phyloP scores from a whole-genome alignment of 768 basidiomycete genomes.

The Boletus patriciae region DNA sequence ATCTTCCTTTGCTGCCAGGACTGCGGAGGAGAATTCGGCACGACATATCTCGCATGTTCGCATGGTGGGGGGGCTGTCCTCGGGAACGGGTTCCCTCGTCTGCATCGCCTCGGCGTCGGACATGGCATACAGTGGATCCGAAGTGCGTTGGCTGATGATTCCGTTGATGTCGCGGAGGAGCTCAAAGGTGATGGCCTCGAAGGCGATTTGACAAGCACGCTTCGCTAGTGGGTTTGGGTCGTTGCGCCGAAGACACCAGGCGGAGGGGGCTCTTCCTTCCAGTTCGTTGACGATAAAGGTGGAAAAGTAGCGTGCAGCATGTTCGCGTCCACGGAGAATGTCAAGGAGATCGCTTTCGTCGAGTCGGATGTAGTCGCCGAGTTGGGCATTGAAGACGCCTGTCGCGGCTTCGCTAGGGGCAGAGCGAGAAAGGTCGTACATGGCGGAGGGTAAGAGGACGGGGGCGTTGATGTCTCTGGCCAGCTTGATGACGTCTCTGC shows the following conservation, averaged over 20 bases:
- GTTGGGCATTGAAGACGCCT: constrained; percentile 45
- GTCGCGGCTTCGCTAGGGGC: constrained; percentile 59
- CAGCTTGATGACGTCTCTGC: constrained; percentile 65
- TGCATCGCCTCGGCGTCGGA: constrained; percentile 68
- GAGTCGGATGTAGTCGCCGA: constrained; percentile 39
- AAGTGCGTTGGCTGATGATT: constrained; percentile 60
- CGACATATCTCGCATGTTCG: constrained; percentile 67
- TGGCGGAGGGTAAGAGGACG: constrained; percentile 69
- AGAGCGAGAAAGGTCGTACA: constrained; percentile 76
- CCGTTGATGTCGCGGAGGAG: constrained; percentile 74
- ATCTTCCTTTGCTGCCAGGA: constrained; percentile 58
- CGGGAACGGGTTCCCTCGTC: constrained; percentile 47
- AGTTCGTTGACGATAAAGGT: constrained; percentile 75
- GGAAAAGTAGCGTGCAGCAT: constrained; percentile 70
- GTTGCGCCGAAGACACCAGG: constrained; percentile 49
- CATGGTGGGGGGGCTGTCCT: constrained; percentile 43
- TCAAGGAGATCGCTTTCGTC: constrained; percentile 56
- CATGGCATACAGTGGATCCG: constrained; percentile 71
- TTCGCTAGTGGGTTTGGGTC: constrained; percentile 45
- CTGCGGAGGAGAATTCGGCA: constrained; percentile 58
- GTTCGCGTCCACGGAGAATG: constrained; percentile 68
- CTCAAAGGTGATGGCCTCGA: constrained; percentile 73
- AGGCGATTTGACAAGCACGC: constrained; percentile 66
- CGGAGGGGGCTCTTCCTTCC: constrained; percentile 58
- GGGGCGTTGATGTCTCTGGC: constrained; percentile 55